A percentile compares a stretch with the other conserved stretches of the same genome.
These are phyloP conservation scores for Cadophora malorum DNA, from an alignment of 2,329 filamentous ascomycete genomes.

Conservation along the genomic window DNA sequence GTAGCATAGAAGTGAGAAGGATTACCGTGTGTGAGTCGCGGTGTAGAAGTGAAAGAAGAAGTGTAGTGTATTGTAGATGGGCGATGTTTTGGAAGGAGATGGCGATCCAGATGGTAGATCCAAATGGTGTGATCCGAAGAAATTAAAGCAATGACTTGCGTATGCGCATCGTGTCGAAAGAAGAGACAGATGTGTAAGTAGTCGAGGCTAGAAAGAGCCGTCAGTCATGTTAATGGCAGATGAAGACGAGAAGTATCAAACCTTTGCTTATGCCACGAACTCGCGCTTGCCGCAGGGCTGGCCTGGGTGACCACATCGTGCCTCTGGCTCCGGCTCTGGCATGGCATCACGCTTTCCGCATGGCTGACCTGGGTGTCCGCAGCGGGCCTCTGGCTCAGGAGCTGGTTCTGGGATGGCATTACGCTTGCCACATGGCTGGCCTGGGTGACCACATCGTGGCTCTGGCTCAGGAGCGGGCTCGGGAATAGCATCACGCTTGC, in stretches of 20 bases:
- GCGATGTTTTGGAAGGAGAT: not conserved
- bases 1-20: not conserved
- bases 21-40: not conserved
- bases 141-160: not conserved
- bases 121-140: not conserved
- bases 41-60: conserved; percentile 8
- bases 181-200: not conserved
- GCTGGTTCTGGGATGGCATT: conserved; percentile 3
- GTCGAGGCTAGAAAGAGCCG: not conserved
- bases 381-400: conserved; percentile 25
- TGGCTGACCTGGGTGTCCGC: conserved; percentile 30
- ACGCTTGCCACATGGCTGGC: conserved; percentile 39
- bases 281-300: conserved; percentile 30
- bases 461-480: conserved; percentile 14
- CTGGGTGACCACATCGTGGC: conserved; percentile 35
- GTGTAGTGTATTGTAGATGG: not conserved
- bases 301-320: conserved; percentile 31
- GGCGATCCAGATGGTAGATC: not conserved
- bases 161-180: not conserved
- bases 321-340: conserved; percentile 26
- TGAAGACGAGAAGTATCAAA: not conserved
- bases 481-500: conserved; percentile 24
- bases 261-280: not conserved
- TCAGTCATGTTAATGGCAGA: not conserved
- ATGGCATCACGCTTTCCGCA: conserved; percentile 32